Evolutionary conservation across 768 basidiomycete species (phyloP), one percentile per base, ranked within the genome.

Genomic region (Tricholomella constricta): DNA sequence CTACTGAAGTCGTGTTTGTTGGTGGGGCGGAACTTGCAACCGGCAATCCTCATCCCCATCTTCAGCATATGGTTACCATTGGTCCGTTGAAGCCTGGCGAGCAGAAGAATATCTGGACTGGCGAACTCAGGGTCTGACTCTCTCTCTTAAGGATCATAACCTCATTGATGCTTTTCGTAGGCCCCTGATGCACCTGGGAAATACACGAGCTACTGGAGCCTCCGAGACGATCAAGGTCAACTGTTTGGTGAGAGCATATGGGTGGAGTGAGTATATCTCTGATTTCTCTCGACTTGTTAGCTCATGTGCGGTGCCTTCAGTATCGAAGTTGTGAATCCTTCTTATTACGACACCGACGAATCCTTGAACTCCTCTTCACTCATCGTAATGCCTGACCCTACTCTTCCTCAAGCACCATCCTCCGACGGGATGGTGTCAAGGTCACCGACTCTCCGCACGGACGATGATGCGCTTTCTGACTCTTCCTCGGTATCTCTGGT

Each of bases 191-290:
- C 65, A 11, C 78, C 88, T 2, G 89, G 89, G 10, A 78, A 80
- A 48, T 91, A 91, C 69, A 80, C 86, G 50, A 80, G 87, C 45
- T 91, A 89, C 61, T 94, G 89, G 89, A 76, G 84, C 37, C 65
- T 94, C 52, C 80, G 70, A 53, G 83, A 89, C 59, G 79, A 77
- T 5, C 61, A 74, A 15, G 82, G 80, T 1, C 75, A 75, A 36
- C 64, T 82, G 40, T 94, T 94, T 60, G 91, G 89, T 22, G 73
- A 85, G 48, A 85, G 79, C 52, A 75, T 93, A 17, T 91, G 90
- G 89, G 81, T 89, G 22, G 88, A 91, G 90, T 90, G 54, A 67
- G 87, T 74, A 12, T 12, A 2, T 52, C 22, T 7, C 19, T 26
- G 12, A 37, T 49, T 19, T n/a, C 35, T 40, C 11, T 37, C 29